phyloP scores from a whole-genome alignment of 2,329 filamentous ascomycete species.

The Pseudogymnoascus sp. region DNA sequence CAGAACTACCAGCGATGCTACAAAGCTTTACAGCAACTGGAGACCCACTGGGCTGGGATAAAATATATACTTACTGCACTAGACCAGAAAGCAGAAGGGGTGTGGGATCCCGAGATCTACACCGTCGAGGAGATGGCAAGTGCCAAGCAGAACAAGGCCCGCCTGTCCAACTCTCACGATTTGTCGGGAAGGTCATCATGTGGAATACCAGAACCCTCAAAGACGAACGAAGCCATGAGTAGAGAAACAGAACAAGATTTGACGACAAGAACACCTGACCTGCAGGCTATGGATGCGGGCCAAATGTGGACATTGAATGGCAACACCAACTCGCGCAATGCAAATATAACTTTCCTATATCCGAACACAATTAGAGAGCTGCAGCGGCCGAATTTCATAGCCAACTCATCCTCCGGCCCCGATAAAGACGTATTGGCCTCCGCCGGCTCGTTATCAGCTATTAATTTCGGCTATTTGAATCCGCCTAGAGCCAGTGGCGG shows the following conservation, averaged over 20 bases:
- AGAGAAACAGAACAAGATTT: background rate
- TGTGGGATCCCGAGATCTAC: conserved; percentile 60
- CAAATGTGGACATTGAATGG: conserved; percentile 68
- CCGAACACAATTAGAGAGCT: conserved; percentile 21
- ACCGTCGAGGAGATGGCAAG: conserved; percentile 71
- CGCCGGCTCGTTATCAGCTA: background rate
- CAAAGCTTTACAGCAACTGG: conserved; percentile 70
- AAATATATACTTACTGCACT: conserved; percentile 81
- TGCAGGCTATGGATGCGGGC: background rate
- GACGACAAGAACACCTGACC: background rate
- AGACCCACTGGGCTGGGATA: conserved; percentile 78
- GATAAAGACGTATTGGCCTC: background rate
- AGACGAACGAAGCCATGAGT: background rate
- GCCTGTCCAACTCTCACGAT: background rate
- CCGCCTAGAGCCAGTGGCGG: background rate
- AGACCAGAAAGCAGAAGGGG: conserved; percentile 77
- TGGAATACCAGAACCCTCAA: background rate
- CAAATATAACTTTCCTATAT: conserved; percentile 75
- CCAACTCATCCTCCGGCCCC: background rate
- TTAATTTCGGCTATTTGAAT: background rate
- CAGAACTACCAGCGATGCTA: conserved; percentile 69
- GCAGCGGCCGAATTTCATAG: conserved; percentile 4
- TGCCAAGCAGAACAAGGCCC: conserved; percentile 38
- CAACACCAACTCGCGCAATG: conserved; percentile 77
- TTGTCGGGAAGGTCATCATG: background rate